Percentiles rank a stretch among this genome's conserved stretches.
These are phyloP conservation scores for Diplogelasinospora grovesii DNA, from an alignment of 495 filamentous ascomycete species.

Conservation along the genomic window DNA sequence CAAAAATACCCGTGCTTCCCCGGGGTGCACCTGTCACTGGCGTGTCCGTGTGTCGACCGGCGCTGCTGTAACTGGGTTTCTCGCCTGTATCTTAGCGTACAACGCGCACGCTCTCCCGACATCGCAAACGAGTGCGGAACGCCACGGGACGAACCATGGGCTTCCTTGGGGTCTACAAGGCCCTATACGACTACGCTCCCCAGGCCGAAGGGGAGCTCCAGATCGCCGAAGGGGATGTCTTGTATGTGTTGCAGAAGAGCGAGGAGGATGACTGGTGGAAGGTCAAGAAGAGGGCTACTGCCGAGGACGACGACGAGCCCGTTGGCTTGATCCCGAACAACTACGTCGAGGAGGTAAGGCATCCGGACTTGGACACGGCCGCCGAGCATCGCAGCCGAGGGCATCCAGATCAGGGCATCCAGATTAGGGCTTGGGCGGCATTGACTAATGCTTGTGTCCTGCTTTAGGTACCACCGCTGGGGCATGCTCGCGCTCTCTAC, in stretches of 20 bases:
- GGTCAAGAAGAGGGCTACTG: conserved; percentile 95
- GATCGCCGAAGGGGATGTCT: conserved; percentile 80
- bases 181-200: conserved; percentile 88
- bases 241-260: conserved; percentile 89
- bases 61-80: too few relatives aligned
- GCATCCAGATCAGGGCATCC: too few relatives aligned
- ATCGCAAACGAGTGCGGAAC: too few relatives aligned
- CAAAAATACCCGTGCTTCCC: too few relatives aligned
- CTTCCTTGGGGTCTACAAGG: conserved; percentile 88
- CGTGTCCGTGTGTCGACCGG: too few relatives aligned
- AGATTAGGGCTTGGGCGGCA: too few relatives aligned
- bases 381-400: too few relatives aligned
- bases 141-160: conserved; percentile 36
- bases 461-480: conserved; percentile 60
- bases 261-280: conserved; percentile 96
- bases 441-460: conserved; percentile 2
- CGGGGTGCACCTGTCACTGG: too few relatives aligned
- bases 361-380: too few relatives aligned
- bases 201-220: conserved; percentile 83
- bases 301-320: conserved; percentile 89
- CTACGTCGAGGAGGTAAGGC: conserved; percentile 89
- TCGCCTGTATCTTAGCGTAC: too few relatives aligned
- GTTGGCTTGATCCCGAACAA: conserved; percentile 91
- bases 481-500: conserved; percentile 78
- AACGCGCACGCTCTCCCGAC: too few relatives aligned